Percentiles rank a stretch among this genome's conserved stretches.
These are phyloP conservation scores for Solanum tacnaense DNA, from an alignment of 257 asterid genomes.

Conservation along the genomic window DNA sequence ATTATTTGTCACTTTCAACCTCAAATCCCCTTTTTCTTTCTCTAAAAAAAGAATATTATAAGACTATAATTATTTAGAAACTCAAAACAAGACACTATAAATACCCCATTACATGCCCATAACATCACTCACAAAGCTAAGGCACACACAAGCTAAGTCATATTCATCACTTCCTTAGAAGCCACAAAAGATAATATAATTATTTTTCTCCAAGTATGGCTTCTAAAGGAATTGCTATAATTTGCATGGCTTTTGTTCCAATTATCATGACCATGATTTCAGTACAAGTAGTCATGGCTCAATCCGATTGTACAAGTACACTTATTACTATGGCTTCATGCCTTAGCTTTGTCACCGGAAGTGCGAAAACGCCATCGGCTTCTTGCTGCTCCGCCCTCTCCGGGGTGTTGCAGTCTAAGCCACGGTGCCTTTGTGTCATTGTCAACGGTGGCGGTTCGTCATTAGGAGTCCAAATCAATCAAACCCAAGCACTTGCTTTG, in stretches of 20 bases:
- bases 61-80: background rate
- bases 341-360: conserved; percentile 51
- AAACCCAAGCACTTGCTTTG: conserved; percentile 46
- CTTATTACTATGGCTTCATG: conserved; percentile 57
- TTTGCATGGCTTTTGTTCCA: background rate
- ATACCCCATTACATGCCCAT: background rate
- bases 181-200: background rate
- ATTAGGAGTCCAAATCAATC: conserved; percentile 39
- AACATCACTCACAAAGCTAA: background rate
- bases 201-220: conserved; percentile 21
- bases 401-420: conserved; percentile 46
- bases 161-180: background rate
- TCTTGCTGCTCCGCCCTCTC: conserved; percentile 57
- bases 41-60: background rate
- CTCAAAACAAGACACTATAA: background rate
- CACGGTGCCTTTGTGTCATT: conserved; percentile 50
- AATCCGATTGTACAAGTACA: conserved; percentile 40
- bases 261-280: conserved; percentile 2
- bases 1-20: background rate
- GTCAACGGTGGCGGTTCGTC: conserved; percentile 39
- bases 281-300: conserved; percentile 19
- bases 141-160: background rate
- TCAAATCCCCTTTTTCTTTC: background rate
- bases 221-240: conserved; percentile 11
- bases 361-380: conserved; percentile 28